A percentile compares a stretch with the other conserved stretches of the same genome.
phyloP scores from a whole-genome alignment of 2,329 filamentous ascomycete species.

The Aurifilum marmelostoma region DNA sequence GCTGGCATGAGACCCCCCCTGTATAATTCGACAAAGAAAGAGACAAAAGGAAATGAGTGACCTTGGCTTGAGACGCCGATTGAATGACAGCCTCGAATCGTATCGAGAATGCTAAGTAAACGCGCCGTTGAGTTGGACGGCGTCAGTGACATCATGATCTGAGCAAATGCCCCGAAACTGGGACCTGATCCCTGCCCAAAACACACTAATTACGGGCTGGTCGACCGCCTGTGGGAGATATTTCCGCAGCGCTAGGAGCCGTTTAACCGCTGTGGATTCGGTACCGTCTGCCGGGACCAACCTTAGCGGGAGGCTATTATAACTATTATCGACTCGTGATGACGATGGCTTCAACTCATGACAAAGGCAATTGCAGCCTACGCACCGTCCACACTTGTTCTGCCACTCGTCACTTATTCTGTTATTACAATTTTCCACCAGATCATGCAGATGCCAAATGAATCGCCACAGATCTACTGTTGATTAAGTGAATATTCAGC shows the following conservation, averaged over 20 bases:
- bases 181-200: neutral
- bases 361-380: neutral
- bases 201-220: neutral
- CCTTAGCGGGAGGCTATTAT: neutral
- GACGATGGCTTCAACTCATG: neutral
- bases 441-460: neutral
- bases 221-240: neutral
- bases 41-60: neutral
- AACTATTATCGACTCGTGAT: neutral
- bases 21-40: neutral
- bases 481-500: neutral
- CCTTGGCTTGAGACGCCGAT: neutral
- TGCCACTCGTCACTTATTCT: no score
- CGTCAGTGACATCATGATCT: neutral
- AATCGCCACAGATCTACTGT: neutral
- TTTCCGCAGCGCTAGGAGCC: neutral
- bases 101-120: neutral
- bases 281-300: neutral
- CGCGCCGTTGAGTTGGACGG: neutral
- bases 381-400: neutral
- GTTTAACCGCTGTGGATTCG: neutral
- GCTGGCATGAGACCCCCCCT: neutral
- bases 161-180: neutral
- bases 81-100: neutral
- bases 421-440: no score